Evolutionary conservation across 495 filamentous ascomycete genomes (phyloP).

Genomic region (Penicillium waksmanii): DNA sequence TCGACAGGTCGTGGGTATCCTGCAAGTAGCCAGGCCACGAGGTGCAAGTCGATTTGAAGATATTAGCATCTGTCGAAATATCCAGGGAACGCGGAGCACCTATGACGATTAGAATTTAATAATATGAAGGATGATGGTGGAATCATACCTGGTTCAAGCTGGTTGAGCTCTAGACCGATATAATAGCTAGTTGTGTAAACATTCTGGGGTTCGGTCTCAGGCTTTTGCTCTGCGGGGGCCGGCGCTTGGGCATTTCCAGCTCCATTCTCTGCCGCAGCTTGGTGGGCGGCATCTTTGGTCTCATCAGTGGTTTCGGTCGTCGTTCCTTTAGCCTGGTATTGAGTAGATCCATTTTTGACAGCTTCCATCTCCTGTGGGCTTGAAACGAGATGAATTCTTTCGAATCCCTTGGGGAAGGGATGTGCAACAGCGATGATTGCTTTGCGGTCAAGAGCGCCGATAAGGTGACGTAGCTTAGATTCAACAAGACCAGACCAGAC

Average conservation of each 20-base stretch:
- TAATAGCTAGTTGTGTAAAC: constrained; percentile 89
- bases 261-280: constrained; percentile 51
- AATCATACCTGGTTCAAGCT: constrained; percentile 37
- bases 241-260: constrained; percentile 49
- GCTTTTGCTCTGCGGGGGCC: constrained; percentile 42
- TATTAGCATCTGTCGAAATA: constrained; percentile 71
- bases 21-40: constrained; percentile 67
- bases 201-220: constrained; percentile 40
- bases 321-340: constrained; percentile 64
- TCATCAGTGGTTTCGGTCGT: constrained; percentile 63
- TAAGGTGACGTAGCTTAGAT: constrained; percentile 85
- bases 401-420: constrained; percentile 91
- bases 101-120: constrained; percentile 25
- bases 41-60: constrained; percentile 73
- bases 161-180: constrained; percentile 72
- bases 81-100: constrained; percentile 57
- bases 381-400: constrained; percentile 74
- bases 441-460: constrained; percentile 73
- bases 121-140: constrained; percentile 5
- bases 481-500: constrained; percentile 91
- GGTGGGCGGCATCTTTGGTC: constrained; percentile 57
- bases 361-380: constrained; percentile 70
- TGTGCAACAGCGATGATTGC: constrained; percentile 81
- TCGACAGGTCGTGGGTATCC: constrained; percentile 65
- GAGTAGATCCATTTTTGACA: constrained; percentile 71